Conservation (phyloP, 495 filamentous ascomycete genomes). For the Choiromyces venosus region DNA sequence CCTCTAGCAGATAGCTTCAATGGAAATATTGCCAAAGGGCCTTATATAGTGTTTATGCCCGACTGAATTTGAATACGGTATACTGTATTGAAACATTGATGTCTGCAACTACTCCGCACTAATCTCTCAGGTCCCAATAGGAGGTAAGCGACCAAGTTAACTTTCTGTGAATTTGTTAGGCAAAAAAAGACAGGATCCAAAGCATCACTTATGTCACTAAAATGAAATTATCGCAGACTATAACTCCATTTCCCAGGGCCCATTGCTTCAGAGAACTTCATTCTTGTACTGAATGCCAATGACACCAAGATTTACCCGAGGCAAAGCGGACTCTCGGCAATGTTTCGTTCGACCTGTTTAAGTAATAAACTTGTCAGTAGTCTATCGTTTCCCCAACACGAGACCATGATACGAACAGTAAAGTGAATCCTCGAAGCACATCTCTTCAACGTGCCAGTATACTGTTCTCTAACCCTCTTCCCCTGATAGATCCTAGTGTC, state of each 20-base stretch:
- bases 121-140: not conserved
- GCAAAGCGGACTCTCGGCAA: not conserved
- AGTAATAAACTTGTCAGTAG: not conserved
- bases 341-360: not conserved
- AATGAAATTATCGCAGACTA: not conserved
- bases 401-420: no score
- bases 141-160: not conserved
- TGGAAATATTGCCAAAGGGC: not conserved
- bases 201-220: not conserved
- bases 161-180: not conserved
- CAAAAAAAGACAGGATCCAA: not conserved
- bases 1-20: not conserved
- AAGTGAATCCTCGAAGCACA: no score
- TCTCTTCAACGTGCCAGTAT: not conserved
- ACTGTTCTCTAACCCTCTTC: not conserved
- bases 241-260: not conserved
- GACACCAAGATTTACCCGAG: not conserved
- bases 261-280: not conserved
- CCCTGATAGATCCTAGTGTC: not conserved
- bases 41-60: not conserved
- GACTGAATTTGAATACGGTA: not conserved
- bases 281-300: not conserved
- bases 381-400: not conserved
- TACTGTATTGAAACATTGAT: not conserved
- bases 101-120: not conserved